Conservation (phyloP, 305 asterid species). For the Rubia peregrina region DNA sequence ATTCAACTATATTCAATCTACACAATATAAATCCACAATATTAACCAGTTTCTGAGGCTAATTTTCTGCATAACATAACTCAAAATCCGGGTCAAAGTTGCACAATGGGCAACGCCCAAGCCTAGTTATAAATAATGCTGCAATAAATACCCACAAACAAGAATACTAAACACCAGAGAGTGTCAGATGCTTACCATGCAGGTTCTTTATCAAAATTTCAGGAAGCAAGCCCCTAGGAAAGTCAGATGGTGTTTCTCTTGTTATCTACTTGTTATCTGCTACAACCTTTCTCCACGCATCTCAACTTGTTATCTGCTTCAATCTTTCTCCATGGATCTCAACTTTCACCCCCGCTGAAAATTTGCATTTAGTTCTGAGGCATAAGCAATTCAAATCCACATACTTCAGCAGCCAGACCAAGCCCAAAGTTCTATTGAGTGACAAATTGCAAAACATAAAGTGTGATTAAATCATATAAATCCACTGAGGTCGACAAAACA, state of each 20-base stretch:
- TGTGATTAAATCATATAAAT: neutral
- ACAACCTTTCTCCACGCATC: neutral
- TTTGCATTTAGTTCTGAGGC: neutral
- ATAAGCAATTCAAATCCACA: neutral
- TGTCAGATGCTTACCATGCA: no score
- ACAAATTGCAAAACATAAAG: neutral
- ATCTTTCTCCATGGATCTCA: no score
- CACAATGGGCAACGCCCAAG: no score
- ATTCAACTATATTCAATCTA: no score
- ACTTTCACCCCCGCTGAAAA: neutral
- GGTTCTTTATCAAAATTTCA: neutral
- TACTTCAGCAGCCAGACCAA: neutral
- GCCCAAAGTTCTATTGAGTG: neutral
- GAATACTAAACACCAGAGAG: neutral
- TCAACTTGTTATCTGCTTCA: no score
- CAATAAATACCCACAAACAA: neutral
- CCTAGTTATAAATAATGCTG: neutral
- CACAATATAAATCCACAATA: no score
- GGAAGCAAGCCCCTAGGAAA: neutral
- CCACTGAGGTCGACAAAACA: neutral
- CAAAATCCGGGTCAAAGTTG: no score
- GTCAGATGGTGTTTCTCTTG: no score
- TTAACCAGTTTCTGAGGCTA: no score
- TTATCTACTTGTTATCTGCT: neutral
- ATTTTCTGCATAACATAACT: no score